Base-by-base conservation (phyloP, 768 basidiomycete genomes). In the Mycena sanguinolenta region DNA sequence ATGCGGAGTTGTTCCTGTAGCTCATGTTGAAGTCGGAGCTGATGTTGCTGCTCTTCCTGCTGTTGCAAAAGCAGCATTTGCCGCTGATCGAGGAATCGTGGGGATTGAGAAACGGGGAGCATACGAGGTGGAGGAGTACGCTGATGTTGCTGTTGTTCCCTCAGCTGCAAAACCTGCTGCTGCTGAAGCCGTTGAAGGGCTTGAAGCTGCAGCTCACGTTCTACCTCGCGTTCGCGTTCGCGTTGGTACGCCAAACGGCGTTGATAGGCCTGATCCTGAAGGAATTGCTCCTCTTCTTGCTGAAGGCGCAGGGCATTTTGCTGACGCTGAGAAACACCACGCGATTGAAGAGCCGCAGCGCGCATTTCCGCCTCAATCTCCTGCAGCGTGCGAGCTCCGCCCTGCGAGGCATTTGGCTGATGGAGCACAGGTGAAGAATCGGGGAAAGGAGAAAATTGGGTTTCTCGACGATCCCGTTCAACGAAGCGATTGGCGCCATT, bases 301-400 rank as follows among this genome's bases (percentile, higher is more conserved):
- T 87, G 78, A 23, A 81, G 73, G 44, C 73, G 72, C 9, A 73
- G 66, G 50, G 75, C 75, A 68, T 78, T 77, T 67, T 79, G 75
- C 49, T 83, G 83, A 60, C 85, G 84, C 66, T 87, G 83, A 30
- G 82, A 77, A 52, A 70, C 72, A 19, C 67, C 69, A 30, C 83
- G 79, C 13, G 79, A 78, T 69, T 88, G 85, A 61, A 88, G 85
- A 32, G 89, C 88, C 27, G 85, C 86, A 9, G 86, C 86, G n/a
- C 86, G 85, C 92, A 95, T 94, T 79, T 96, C 95, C 4, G 90
- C 88, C 75, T 96, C 95, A 67, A 96, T 91, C 73, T 96, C 95
- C 73, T 93, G 90, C 30, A 95, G 77, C 0, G 93, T 95, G 23
- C 90, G 89, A 13, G 85, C 84, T 39, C 85, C 84, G 74, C 30